A percentile compares a stretch with the other conserved stretches of the same genome.
phyloP scores from a whole-genome alignment of 1,284 basidiomycete genomes.

The Ustilago bromivora region DNA sequence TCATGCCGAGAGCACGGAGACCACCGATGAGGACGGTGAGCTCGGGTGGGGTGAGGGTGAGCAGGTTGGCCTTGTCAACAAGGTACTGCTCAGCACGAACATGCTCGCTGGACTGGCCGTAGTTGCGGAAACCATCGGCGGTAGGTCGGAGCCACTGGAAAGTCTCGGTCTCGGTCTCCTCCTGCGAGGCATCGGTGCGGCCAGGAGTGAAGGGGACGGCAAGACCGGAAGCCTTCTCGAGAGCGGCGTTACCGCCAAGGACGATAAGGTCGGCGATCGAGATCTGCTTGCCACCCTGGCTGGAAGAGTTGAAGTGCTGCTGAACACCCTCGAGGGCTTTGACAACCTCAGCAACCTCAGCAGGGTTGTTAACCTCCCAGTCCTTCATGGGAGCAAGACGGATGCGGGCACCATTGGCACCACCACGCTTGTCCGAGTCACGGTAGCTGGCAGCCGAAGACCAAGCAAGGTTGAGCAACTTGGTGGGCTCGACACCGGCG shows the following conservation, averaged over 20 bases:
- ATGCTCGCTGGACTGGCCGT: slow-evolving; percentile 39
- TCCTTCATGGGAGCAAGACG: slow-evolving; percentile 49
- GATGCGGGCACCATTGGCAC: slow-evolving; percentile 46
- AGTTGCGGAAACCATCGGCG: slow-evolving; percentile 47
- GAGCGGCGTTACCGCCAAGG: slow-evolving; percentile 44
- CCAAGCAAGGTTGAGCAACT: slow-evolving; percentile 43
- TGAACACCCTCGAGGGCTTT: slow-evolving; percentile 44
- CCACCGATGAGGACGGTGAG: slow-evolving; percentile 48
- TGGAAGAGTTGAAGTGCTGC: slow-evolving; percentile 47
- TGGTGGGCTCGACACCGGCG: slow-evolving; percentile 41
- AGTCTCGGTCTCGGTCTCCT: slow-evolving; percentile 41
- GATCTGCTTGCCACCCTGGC: slow-evolving; percentile 45
- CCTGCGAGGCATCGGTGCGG: slow-evolving; percentile 39
- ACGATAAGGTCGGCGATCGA: slow-evolving; percentile 47
- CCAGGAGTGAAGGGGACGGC: slow-evolving; percentile 47
- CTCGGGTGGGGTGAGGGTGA: slow-evolving; percentile 39
- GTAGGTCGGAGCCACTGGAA: slow-evolving; percentile 40
- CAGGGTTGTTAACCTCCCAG: slow-evolving; percentile 47
- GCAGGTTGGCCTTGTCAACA: slow-evolving; percentile 46
- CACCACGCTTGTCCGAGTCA: slow-evolving; percentile 44
- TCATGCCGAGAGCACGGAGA: slow-evolving; percentile 43
- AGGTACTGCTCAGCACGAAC: slow-evolving; percentile 42
- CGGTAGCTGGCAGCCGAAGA: slow-evolving; percentile 43
- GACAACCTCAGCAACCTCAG: slow-evolving; percentile 38
- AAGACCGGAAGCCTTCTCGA: slow-evolving; percentile 47